Conservation (phyloP, 345 rosid genomes). For the Eucalyptus globulus region DNA sequence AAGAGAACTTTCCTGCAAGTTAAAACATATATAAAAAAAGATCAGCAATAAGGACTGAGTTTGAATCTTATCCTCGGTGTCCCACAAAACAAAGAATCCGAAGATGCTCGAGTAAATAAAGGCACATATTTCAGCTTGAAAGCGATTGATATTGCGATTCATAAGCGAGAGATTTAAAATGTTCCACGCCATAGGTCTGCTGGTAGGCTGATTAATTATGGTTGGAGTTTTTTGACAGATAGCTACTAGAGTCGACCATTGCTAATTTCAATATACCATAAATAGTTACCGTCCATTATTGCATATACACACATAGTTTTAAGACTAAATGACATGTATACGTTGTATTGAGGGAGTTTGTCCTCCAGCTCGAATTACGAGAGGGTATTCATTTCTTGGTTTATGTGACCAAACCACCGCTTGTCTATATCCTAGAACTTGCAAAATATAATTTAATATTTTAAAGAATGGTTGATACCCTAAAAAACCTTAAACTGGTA, state of each 20-base stretch:
- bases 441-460: background rate
- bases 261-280: background rate
- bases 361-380: background rate
- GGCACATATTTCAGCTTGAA: background rate
- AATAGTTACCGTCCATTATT: background rate
- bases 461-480: background rate
- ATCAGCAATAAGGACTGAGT: background rate
- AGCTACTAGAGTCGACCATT: background rate
- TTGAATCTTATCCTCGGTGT: background rate
- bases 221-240: background rate
- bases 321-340: background rate
- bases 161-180: background rate
- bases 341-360: background rate
- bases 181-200: background rate
- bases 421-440: background rate
- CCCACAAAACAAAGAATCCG: background rate
- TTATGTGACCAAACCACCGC: background rate
- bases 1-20: background rate
- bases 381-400: background rate
- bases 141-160: background rate
- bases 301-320: background rate
- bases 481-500: too few relatives aligned
- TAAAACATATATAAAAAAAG: background rate
- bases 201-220: background rate
- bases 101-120: background rate